A percentile compares a stretch with the other conserved stretches of the same genome.
Conservation (phyloP, 2,329 filamentous ascomycete genomes). For the Calonectria naviculata region DNA sequence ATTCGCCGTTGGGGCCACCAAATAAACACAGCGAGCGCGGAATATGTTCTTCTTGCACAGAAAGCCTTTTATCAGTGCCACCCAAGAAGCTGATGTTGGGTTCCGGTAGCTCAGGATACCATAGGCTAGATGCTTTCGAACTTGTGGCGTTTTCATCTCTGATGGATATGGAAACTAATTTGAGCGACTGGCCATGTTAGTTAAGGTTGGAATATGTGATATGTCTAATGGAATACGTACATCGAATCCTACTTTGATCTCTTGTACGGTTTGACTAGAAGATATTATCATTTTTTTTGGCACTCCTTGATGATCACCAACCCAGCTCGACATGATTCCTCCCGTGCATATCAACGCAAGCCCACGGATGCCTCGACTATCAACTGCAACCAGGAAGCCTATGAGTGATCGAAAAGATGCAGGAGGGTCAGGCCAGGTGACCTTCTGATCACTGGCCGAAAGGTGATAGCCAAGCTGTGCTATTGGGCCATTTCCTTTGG, state of each 20-base stretch:
- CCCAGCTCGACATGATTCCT: background rate
- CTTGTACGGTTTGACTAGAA: background rate
- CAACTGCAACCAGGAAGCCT: slow-evolving; percentile 16
- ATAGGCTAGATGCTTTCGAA: slow-evolving; percentile 4
- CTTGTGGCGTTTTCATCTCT: background rate
- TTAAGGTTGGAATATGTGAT: background rate
- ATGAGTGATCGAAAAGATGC: background rate
- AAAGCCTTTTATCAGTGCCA: background rate
- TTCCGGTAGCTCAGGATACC: slow-evolving; percentile 16
- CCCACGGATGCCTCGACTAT: slow-evolving; percentile 8
- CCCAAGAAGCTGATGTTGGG: background rate
- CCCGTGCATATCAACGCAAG: background rate
- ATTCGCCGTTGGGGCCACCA: slow-evolving; percentile 2
- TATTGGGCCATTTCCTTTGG: background rate
- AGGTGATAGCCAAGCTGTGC: slow-evolving; percentile 8
- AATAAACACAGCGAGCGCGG: slow-evolving; percentile 14
- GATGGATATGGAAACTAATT: slow-evolving; percentile 13
- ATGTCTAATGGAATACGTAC: background rate
- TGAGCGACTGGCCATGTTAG: slow-evolving; percentile 4
- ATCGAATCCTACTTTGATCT: slow-evolving; percentile 9
- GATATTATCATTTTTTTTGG: slow-evolving; percentile 1
- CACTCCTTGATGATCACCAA: slow-evolving; percentile 6
- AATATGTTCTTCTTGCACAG: background rate
- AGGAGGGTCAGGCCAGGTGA: background rate
- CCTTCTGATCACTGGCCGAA: background rate